These are phyloP conservation scores for Calonectria pseudoreteaudii DNA, from an alignment of 2,329 filamentous ascomycete genomes.

Conservation along the genomic window DNA sequence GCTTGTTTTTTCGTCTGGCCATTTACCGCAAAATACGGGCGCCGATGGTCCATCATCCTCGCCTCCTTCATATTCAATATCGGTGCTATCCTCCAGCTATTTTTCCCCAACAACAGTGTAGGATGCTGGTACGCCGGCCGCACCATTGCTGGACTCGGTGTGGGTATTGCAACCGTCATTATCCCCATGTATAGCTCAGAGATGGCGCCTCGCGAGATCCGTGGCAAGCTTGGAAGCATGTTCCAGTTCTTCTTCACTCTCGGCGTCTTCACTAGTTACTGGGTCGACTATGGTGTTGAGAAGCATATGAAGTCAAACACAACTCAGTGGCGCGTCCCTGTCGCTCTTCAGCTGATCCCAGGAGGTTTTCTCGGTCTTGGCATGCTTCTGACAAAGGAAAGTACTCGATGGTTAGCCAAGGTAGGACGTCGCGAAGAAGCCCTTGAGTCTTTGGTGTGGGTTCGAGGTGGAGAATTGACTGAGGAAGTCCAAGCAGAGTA, in stretches of 20 bases:
- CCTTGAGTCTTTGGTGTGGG: constrained; percentile 61
- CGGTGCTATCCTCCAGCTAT: constrained; percentile 54
- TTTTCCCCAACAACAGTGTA: constrained; percentile 51
- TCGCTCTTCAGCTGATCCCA: constrained; percentile 60
- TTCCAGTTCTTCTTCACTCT: constrained; percentile 60
- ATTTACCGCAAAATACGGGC: constrained; percentile 55
- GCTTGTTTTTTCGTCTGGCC: constrained; percentile 58
- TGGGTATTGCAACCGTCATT: constrained; percentile 55
- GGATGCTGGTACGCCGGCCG: constrained; percentile 54
- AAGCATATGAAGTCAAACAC: constrained; percentile 52
- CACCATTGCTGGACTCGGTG: constrained; percentile 50
- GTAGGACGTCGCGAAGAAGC: constrained; percentile 59
- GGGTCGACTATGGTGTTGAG: constrained; percentile 60
- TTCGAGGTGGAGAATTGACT: constrained; percentile 58
- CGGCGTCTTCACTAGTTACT: constrained; percentile 56
- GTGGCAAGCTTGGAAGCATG: constrained; percentile 56
- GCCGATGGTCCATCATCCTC: constrained; percentile 53
- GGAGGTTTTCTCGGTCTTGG: constrained; percentile 59
- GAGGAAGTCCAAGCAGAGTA: constrained; percentile 51
- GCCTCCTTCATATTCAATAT: constrained; percentile 58
- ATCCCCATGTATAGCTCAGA: constrained; percentile 60
- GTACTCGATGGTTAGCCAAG: constrained; percentile 59
- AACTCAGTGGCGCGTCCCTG: constrained; percentile 63
- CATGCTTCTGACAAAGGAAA: constrained; percentile 62
- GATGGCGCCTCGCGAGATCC: constrained; percentile 59